A percentile compares a stretch with the other conserved stretches of the same genome.
Conservation (phyloP, 345 rosid species). For the Kandelia obovata region DNA sequence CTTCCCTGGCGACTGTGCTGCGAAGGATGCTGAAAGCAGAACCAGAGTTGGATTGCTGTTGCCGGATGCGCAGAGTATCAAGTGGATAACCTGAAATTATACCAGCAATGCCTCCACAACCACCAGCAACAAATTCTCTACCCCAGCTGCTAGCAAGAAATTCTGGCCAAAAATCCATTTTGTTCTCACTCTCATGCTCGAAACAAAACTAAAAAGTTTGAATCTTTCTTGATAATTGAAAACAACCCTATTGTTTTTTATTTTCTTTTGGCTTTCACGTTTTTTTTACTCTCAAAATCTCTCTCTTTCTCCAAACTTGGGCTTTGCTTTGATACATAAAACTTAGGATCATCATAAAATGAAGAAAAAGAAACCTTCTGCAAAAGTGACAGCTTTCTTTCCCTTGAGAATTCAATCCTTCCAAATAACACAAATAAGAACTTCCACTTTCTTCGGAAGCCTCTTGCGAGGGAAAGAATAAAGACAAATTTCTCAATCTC, state of each 20-base stretch:
- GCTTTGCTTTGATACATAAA: no score
- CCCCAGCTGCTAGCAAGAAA: conserved; percentile 85
- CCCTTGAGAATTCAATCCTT: no score
- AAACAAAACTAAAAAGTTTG: background rate
- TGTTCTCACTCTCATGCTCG: conserved; percentile 14
- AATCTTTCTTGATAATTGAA: background rate
- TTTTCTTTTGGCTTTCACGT: no score
- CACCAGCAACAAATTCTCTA: conserved; percentile 85
- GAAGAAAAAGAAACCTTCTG: no score
- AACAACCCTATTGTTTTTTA: background rate
- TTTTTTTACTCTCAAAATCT: no score
- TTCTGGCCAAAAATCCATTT: conserved; percentile 94
- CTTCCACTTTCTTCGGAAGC: no score
- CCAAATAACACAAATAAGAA: no score
- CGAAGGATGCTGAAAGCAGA: conserved; percentile 73
- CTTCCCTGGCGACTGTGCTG: conserved; percentile 50
- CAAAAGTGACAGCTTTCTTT: no score
- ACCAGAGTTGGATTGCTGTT: conserved; percentile 61
- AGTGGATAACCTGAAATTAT: conserved; percentile 84
- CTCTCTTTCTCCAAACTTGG: no score
- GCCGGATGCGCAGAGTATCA: conserved; percentile 77
- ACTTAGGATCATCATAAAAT: no score
- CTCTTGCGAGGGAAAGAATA: no score
- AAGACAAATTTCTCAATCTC: no score
- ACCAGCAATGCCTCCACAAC: conserved; percentile 90